Percentiles rank a stretch among this genome's conserved stretches.
These are phyloP conservation scores for Protomyces inundatus DNA, from an alignment of 1,139 yeast species.

Conservation along the genomic window DNA sequence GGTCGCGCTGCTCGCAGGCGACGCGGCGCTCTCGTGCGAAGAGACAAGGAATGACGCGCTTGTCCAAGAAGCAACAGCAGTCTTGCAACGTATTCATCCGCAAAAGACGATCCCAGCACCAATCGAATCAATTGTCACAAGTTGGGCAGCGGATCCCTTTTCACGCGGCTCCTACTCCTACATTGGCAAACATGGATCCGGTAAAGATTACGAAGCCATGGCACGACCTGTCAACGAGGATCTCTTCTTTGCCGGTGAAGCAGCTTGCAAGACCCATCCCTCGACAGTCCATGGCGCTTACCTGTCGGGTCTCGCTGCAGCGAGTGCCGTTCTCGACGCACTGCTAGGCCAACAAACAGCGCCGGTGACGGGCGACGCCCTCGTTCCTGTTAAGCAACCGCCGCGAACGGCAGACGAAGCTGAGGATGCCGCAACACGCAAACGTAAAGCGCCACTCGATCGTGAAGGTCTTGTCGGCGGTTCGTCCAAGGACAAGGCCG, in stretches of 20 bases:
- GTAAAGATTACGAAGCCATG: constrained; percentile 43
- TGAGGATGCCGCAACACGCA: neutral
- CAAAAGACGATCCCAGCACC: constrained; percentile 34
- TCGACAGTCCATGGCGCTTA: constrained; percentile 48
- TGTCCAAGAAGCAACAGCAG: constrained; percentile 39
- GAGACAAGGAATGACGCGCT: constrained; percentile 39
- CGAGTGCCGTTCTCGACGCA: constrained; percentile 42
- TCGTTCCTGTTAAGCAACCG: constrained; percentile 37
- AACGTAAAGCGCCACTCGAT: neutral
- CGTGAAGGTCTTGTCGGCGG: neutral
- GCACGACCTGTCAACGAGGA: constrained; percentile 40
- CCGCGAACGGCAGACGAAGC: constrained; percentile 1
- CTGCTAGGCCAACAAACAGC: constrained; percentile 43
- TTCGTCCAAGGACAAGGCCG: constrained; percentile 12
- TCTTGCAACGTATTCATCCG: constrained; percentile 38
- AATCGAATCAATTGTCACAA: constrained; percentile 43
- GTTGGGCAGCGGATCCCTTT: constrained; percentile 45
- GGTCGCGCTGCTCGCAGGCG: constrained; percentile 43
- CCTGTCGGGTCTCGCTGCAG: constrained; percentile 44
- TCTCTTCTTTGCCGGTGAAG: constrained; percentile 46
- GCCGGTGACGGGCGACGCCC: constrained; percentile 37
- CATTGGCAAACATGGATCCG: constrained; percentile 44
- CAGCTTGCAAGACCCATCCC: constrained; percentile 44
- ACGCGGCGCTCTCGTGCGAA: constrained; percentile 40
- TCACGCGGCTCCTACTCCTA: constrained; percentile 44